A percentile compares a stretch with the other conserved stretches of the same genome.
These are phyloP conservation scores for Venustampulla echinocandica DNA, from an alignment of 495 filamentous ascomycete genomes.

Conservation along the genomic window DNA sequence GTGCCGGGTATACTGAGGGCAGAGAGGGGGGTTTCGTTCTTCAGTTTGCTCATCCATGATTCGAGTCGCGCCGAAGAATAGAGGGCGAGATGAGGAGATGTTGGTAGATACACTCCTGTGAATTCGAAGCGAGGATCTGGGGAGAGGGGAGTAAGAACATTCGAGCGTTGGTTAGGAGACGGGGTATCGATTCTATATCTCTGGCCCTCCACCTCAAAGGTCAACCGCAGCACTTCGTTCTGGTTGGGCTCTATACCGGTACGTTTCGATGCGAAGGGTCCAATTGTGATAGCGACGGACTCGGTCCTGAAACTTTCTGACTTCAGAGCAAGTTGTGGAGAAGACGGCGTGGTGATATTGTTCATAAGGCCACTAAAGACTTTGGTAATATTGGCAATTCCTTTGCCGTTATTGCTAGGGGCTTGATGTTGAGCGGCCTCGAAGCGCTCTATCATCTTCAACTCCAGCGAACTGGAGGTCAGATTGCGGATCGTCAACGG, in stretches of 20 bases:
- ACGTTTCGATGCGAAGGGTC: conserved; percentile 46
- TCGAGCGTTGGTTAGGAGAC: conserved; percentile 44
- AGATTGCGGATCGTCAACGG: conserved; percentile 79
- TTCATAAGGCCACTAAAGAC: conserved; percentile 43
- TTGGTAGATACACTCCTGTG: conserved; percentile 62
- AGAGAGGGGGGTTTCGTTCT: conserved; percentile 60
- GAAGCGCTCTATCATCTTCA: conserved; percentile 71
- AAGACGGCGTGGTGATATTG: conserved; percentile 29
- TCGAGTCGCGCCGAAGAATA: conserved; percentile 63
- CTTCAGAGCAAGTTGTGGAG: conserved; percentile 37
- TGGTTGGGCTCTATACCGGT: conserved; percentile 44
- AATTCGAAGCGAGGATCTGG: conserved; percentile 52
- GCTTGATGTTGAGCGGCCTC: conserved; percentile 37
- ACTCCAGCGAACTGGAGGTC: conserved; percentile 59
- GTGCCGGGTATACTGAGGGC: conserved; percentile 88
- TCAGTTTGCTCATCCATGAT: conserved; percentile 73
- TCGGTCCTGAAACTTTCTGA: conserved; percentile 46
- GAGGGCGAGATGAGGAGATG: conserved; percentile 59
- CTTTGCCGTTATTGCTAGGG: conserved; percentile 14
- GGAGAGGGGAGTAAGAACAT: conserved; percentile 43
- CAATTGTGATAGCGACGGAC: conserved; percentile 46
- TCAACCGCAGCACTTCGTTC: conserved; percentile 51
- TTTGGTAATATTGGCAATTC: conserved; percentile 22
- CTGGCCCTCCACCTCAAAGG: conserved; percentile 53
- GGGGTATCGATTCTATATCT: conserved; percentile 54